Base-by-base conservation (phyloP, 2,329 filamentous ascomycete species). In the Fusarium sp. region DNA sequence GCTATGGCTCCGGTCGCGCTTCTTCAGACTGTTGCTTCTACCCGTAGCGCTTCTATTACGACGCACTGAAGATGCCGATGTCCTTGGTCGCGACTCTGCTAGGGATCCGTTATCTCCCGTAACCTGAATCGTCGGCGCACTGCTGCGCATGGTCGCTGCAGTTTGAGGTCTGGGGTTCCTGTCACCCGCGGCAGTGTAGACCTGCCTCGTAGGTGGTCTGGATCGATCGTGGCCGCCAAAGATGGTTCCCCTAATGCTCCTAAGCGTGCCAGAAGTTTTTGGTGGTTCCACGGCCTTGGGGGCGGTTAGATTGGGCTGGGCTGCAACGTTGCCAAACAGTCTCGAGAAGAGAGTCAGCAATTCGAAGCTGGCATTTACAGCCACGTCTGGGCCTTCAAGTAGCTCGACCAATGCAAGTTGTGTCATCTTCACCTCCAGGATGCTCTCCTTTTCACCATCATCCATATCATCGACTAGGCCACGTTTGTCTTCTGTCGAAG, bases 401-500 rank as follows among this genome's bases (percentile, higher is more conserved):
- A 96, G 85, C 82, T 98, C 96, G 7, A 96, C 83, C 25, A 99
- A 88, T 8, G 93, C 89, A 67, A 99, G 86, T 78, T 98, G 95
- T 16, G 96, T 98, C 90, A 98, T 97, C 81, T 97, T 97, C 69
- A 98, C 91, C 81, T 98, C 94, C n/a, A 99, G 83, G 46, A 99
- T 92, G 54, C 90, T 89, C 81, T 95, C 94, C 79, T 95, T 97
- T 79, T 98, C 95, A 32, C 91, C 90, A 65, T 91, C 90, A 71
- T 94, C 92, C 90, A 98, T 94, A 49, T 93, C 90, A 73, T 96
- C 93, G 2, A 97, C 88, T 52, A 94, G 79, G 7, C 91, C 90
- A 71, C 78, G 80, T 23, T 75, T 67, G 16, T 79, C 77, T 12
- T 74, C 71, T 9, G 72, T 37, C 28, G 72, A 52, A 7, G 60